These are phyloP conservation scores for Cercospora zeae-maydis DNA, from an alignment of 2,329 filamentous ascomycete species.

Conservation along the genomic window DNA sequence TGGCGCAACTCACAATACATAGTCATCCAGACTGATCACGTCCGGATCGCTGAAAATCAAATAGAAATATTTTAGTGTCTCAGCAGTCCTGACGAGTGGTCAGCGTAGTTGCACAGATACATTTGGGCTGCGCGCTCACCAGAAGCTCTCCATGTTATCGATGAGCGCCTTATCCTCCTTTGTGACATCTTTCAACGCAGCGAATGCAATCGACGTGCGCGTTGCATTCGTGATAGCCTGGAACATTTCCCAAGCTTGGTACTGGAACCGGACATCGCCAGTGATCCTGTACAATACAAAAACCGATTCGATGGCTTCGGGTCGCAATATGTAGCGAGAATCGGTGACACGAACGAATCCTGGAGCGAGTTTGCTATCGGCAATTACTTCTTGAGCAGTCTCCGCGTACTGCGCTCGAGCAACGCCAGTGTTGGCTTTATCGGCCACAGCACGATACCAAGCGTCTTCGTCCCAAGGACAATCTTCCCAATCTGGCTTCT, in stretches of 20 bases:
- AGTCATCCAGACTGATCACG: slow-evolving; percentile 56
- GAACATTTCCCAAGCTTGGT: slow-evolving; percentile 75
- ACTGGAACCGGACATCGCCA: slow-evolving; percentile 61
- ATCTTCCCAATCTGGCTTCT: slow-evolving; percentile 35
- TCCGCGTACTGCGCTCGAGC: slow-evolving; percentile 14
- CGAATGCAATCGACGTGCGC: slow-evolving; percentile 60
- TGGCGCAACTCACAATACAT: slow-evolving; percentile 37
- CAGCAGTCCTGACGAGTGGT: slow-evolving; percentile 45
- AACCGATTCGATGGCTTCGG: slow-evolving; percentile 76
- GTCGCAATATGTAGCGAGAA: slow-evolving; percentile 64
- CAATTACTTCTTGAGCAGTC: slow-evolving; percentile 32
- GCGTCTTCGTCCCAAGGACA: slow-evolving; percentile 41
- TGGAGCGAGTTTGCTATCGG: slow-evolving; percentile 48
- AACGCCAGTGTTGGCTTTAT: slow-evolving; percentile 18
- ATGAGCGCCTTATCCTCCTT: slow-evolving; percentile 36
- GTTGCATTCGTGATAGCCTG: slow-evolving; percentile 60
- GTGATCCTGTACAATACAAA: slow-evolving; percentile 75
- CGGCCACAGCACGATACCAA: slow-evolving; percentile 43
- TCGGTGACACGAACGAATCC: slow-evolving; percentile 58
- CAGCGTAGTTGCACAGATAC: background rate
- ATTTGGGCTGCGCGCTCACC: slow-evolving; percentile 31
- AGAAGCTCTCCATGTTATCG: slow-evolving; percentile 73
- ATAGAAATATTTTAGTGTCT: slow-evolving; percentile 66
- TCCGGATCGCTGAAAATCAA: slow-evolving; percentile 59
- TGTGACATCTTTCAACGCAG: slow-evolving; percentile 66